Evolutionary conservation across 2,329 filamentous ascomycete genomes (phyloP).

Genomic region (Colletotrichum plurivorum): DNA sequence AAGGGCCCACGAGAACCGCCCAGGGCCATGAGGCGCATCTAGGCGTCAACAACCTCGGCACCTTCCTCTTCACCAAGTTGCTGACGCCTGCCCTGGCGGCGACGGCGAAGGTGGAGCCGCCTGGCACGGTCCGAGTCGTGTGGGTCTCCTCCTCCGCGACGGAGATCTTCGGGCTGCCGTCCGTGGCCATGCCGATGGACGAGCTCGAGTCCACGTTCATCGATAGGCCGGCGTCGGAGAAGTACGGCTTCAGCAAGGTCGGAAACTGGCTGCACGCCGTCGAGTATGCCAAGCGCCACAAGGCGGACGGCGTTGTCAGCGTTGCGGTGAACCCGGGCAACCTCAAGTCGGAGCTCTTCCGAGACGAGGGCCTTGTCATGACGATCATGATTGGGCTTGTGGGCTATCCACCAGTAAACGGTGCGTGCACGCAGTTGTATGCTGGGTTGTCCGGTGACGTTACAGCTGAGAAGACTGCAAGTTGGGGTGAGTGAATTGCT

Average conservation of each 20-base stretch:
- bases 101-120: slow-evolving; percentile 48
- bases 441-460: slow-evolving; percentile 59
- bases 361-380: slow-evolving; percentile 43
- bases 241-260: slow-evolving; percentile 49
- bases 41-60: slow-evolving; percentile 54
- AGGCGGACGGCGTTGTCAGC: slow-evolving; percentile 48
- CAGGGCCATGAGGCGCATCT: slow-evolving; percentile 60
- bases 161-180: slow-evolving; percentile 40
- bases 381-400: slow-evolving; percentile 42
- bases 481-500: slow-evolving; percentile 42
- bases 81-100: slow-evolving; percentile 51
- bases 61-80: slow-evolving; percentile 54
- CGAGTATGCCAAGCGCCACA: slow-evolving; percentile 47
- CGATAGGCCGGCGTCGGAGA: slow-evolving; percentile 39
- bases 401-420: slow-evolving; percentile 49
- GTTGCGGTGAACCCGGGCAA: slow-evolving; percentile 56
- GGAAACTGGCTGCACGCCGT: slow-evolving; percentile 47
- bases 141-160: slow-evolving; percentile 48
- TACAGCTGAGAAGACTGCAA: slow-evolving; percentile 51
- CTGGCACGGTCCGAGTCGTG: slow-evolving; percentile 48
- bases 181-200: slow-evolving; percentile 44
- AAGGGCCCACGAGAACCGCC: slow-evolving; percentile 52
- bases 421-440: slow-evolving; percentile 63
- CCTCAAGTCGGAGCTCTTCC: slow-evolving; percentile 52
- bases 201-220: slow-evolving; percentile 38